Evolutionary conservation across 805 yeast species (phyloP).

Genomic region (Starmerella apis): DNA sequence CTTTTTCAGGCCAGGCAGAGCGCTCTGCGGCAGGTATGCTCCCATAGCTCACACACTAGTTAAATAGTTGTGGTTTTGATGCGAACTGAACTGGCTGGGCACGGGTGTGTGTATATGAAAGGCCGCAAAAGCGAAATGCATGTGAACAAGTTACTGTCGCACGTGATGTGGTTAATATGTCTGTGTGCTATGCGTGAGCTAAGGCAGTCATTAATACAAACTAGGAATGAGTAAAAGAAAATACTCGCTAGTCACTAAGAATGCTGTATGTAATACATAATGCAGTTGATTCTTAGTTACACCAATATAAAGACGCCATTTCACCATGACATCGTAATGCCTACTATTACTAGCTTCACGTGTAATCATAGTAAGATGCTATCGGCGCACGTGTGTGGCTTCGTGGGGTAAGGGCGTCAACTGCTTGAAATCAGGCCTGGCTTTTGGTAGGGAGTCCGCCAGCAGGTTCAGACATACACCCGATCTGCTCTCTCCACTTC

Average conservation of each 20-base stretch:
- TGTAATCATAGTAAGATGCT: not conserved
- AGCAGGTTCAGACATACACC: not conserved
- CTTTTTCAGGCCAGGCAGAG: conserved; percentile 26
- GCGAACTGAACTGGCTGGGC: no score
- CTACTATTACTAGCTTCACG: no score
- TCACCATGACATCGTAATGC: no score
- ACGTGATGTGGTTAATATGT: not conserved
- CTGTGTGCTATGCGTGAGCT: no score
- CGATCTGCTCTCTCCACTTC: not conserved
- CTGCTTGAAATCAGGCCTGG: not conserved
- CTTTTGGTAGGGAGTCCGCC: not conserved
- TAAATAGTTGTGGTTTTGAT: not conserved
- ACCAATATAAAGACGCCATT: no score
- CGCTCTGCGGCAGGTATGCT: conserved; percentile 23
- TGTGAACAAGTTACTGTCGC: not conserved
- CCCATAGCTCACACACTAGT: conserved; percentile 24
- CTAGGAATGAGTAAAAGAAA: no score
- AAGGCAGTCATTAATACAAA: no score
- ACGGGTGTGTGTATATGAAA: not conserved
- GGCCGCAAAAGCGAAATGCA: not conserved
- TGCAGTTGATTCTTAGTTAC: no score
- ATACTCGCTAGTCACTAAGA: no score
- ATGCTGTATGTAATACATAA: no score
- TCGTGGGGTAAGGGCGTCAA: not conserved
- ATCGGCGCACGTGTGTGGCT: conserved; percentile 1